These are phyloP conservation scores for Yamadazyma insecticola DNA, from an alignment of 805 yeast species.

Conservation along the genomic window DNA sequence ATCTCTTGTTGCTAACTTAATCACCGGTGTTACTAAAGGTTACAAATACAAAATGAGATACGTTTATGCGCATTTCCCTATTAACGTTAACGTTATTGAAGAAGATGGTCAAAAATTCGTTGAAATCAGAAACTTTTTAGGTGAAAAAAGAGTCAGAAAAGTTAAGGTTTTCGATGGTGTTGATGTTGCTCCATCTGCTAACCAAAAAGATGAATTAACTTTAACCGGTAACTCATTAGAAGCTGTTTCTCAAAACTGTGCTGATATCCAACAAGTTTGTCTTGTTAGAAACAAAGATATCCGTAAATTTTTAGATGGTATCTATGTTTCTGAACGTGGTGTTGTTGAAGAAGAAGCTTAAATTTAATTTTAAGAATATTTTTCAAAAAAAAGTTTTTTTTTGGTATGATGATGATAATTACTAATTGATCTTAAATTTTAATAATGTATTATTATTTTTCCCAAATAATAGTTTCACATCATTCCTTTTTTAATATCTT, in stretches of 20 bases:
- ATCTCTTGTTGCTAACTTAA: conserved; percentile 88
- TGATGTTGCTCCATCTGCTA: conserved; percentile 70
- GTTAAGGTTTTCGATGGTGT: conserved; percentile 89
- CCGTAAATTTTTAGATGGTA: conserved; percentile 99
- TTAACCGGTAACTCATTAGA: conserved; percentile 94
- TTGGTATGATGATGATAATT: too few relatives aligned
- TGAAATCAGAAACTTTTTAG: conserved; percentile 99
- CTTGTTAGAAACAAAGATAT: conserved; percentile 99
- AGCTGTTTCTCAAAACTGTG: conserved; percentile 97
- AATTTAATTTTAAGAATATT: conserved; percentile 4
- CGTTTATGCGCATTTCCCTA: conserved; percentile 99
- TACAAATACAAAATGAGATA: conserved; percentile 99
- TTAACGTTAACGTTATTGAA: conserved; percentile 89
- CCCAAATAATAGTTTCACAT: conserved; percentile 3
- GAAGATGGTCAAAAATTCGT: conserved; percentile 69
- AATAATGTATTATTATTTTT: not conserved
- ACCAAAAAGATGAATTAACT: conserved; percentile 91
- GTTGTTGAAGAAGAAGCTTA: conserved; percentile 64
- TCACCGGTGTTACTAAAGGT: conserved; percentile 99
- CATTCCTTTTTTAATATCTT: conserved; percentile 23
- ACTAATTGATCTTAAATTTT: conserved; percentile 5
- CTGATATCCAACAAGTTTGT: conserved; percentile 97
- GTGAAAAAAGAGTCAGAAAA: conserved; percentile 96
- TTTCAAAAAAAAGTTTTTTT: conserved; percentile 1
- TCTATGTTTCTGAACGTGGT: conserved; percentile 96